Conservation (phyloP, 192 early-diverging fungal genomes). For the Backusella tarrabulga region DNA sequence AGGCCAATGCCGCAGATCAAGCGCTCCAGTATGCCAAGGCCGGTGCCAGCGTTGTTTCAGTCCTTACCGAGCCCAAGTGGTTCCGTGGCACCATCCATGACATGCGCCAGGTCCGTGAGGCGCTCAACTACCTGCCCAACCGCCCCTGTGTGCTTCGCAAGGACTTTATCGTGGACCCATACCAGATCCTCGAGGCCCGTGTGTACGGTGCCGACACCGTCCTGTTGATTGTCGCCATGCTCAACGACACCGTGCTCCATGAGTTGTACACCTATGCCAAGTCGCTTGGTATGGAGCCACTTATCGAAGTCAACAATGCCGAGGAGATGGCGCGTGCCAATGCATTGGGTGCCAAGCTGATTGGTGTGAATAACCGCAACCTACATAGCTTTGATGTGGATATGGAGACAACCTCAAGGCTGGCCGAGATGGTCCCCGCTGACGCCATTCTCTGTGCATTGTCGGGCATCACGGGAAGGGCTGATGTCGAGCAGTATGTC, state of each 20-base stretch:
- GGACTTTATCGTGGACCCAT: slow-evolving; percentile 93
- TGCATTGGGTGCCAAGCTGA: slow-evolving; percentile 76
- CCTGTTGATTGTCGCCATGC: slow-evolving; percentile 94
- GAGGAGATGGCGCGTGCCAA: slow-evolving; percentile 89
- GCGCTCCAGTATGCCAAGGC: slow-evolving; percentile 83
- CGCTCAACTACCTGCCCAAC: slow-evolving; percentile 58
- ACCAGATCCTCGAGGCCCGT: slow-evolving; percentile 94
- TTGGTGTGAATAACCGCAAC: slow-evolving; percentile 99
- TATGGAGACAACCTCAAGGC: slow-evolving; percentile 72
- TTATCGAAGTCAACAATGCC: slow-evolving; percentile 93
- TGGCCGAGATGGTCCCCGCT: slow-evolving; percentile 79
- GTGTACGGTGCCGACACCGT: slow-evolving; percentile 93
- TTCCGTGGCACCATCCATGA: slow-evolving; percentile 95
- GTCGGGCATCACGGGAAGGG: slow-evolving; percentile 81
- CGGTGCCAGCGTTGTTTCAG: slow-evolving; percentile 92
- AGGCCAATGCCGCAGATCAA: slow-evolving; percentile 84
- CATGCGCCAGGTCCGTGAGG: slow-evolving; percentile 78
- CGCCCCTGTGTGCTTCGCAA: slow-evolving; percentile 95
- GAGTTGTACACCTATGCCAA: slow-evolving; percentile 73
- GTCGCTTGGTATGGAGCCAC: slow-evolving; percentile 88
- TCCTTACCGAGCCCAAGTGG: slow-evolving; percentile 98
- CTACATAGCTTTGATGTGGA: slow-evolving; percentile 96
- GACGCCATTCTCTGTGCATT: slow-evolving; percentile 82
- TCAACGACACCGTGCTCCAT: slow-evolving; percentile 65
- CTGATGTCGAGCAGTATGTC: slow-evolving; percentile 81